Conservation (phyloP, 331 rosid genomes). For the Dryas integrifolia region DNA sequence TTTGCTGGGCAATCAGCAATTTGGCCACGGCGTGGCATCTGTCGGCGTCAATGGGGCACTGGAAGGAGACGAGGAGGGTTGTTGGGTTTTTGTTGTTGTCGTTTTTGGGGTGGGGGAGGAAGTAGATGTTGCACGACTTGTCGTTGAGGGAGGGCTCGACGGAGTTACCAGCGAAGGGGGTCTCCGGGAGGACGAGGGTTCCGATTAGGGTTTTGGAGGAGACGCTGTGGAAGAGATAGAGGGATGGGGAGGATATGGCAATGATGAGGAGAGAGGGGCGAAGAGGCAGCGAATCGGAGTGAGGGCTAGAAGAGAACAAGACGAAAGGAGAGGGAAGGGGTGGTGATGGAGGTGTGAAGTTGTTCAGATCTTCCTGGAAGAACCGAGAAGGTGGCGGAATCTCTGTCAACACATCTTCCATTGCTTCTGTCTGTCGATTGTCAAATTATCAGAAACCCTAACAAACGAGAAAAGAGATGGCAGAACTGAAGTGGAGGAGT, state of each 20-base stretch:
- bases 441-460: background rate
- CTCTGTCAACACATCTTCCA: conserved; percentile 82
- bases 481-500: no score
- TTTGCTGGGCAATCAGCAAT: conserved; percentile 35
- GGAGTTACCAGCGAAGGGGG: conserved; percentile 49
- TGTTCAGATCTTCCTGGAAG: conserved; percentile 69
- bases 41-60: conserved; percentile 35
- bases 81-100: background rate
- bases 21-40: conserved; percentile 55
- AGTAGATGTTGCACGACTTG: conserved; percentile 49
- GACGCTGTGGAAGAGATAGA: conserved; percentile 47
- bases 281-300: conserved; percentile 31
- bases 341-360: conserved; percentile 52
- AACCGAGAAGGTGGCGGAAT: conserved; percentile 76
- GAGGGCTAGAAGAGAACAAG: conserved; percentile 37
- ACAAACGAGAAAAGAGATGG: background rate
- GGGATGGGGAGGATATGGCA: conserved; percentile 60
- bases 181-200: conserved; percentile 68
- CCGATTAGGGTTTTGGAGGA: conserved; percentile 47
- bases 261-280: conserved; percentile 62
- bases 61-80: conserved; percentile 43
- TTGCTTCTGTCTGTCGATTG: conserved; percentile 5
- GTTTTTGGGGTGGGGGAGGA: conserved; percentile 26
- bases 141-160: conserved; percentile 35
- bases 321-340: conserved; percentile 65